These are phyloP conservation scores for Erigeron philadelphicus DNA, from an alignment of 140 eudicot genomes.

Conservation along the genomic window DNA sequence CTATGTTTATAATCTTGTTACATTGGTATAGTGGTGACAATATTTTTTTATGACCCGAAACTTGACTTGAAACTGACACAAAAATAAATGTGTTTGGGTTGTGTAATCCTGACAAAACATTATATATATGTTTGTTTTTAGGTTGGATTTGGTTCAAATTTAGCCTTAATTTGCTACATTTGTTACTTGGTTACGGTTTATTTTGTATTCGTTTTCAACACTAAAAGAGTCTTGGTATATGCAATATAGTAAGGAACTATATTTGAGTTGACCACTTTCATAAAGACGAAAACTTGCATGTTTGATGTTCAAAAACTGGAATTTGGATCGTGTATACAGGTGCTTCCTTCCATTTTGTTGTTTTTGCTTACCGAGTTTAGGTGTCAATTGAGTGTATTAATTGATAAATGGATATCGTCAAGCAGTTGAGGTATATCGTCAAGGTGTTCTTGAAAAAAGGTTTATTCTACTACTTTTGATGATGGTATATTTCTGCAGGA, in stretches of 20 bases:
- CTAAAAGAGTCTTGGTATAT: not conserved
- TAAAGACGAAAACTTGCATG: not conserved
- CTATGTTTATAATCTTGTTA: constrained; percentile 14
- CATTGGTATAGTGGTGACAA: too few species aligned
- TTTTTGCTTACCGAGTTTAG: not conserved
- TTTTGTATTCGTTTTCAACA: not conserved
- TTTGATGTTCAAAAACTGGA: not conserved
- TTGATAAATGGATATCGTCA: not conserved
- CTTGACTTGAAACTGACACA: too few species aligned
- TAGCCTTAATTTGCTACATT: not conserved
- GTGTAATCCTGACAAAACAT: too few species aligned
- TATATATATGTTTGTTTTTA: too few species aligned
- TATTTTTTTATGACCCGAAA: too few species aligned
- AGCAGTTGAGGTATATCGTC: not conserved
- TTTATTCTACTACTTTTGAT: constrained; percentile 1
- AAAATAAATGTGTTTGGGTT: too few species aligned
- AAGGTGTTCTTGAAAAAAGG: constrained; percentile 1
- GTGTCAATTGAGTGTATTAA: not conserved
- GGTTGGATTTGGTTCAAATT: too few species aligned
- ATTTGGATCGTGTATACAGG: not conserved
- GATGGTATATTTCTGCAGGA: constrained; percentile 39
- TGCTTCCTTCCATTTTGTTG: not conserved
- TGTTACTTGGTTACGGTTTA: not conserved
- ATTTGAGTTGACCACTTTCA: not conserved
- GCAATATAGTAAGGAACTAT: not conserved